phyloP scores from a whole-genome alignment of 2,329 filamentous ascomycete genomes.

The Paraconiothyrium brasiliense region DNA sequence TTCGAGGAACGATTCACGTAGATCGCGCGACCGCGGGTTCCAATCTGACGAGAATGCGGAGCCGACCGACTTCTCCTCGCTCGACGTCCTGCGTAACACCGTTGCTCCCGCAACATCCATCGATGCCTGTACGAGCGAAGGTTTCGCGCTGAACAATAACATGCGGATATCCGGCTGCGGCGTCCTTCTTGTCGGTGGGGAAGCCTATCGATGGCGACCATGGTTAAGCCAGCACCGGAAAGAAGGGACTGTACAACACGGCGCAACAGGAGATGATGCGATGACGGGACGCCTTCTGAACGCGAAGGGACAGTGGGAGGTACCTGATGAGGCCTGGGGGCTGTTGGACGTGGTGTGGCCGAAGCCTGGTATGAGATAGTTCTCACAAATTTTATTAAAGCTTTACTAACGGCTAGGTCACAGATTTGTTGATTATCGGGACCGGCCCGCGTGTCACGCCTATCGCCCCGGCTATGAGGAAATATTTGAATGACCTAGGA shows the following conservation, averaged over 20 bases:
- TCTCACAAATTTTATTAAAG: not conserved
- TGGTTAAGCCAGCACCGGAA: conserved; percentile 65
- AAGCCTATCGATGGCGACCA: conserved; percentile 88
- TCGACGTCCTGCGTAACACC: conserved; percentile 81
- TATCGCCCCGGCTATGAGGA: conserved; percentile 77
- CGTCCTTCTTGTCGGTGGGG: conserved; percentile 81
- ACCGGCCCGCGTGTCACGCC: conserved; percentile 80
- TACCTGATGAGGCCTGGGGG: conserved; percentile 75
- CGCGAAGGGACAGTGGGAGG: conserved; percentile 81
- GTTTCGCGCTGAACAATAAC: conserved; percentile 88
- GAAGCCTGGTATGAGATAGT: conserved; percentile 75
- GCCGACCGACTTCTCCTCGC: conserved; percentile 72
- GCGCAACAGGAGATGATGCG: conserved; percentile 45
- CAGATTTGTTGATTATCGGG: conserved; percentile 90
- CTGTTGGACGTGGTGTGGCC: conserved; percentile 83
- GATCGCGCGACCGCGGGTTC: conserved; percentile 67
- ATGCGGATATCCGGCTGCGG: conserved; percentile 74
- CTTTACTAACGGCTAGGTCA: conserved; percentile 25
- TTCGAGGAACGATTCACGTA: conserved; percentile 35
- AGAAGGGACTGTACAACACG: conserved; percentile 50
- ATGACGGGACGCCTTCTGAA: conserved; percentile 68
- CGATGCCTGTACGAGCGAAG: conserved; percentile 81
- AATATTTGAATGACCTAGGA: conserved; percentile 77
- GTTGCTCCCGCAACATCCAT: conserved; percentile 83
- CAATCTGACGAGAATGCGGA: conserved; percentile 69